Conservation (phyloP, 2,329 filamentous ascomycete genomes). For the Ceratocystis cacaofunesta region DNA sequence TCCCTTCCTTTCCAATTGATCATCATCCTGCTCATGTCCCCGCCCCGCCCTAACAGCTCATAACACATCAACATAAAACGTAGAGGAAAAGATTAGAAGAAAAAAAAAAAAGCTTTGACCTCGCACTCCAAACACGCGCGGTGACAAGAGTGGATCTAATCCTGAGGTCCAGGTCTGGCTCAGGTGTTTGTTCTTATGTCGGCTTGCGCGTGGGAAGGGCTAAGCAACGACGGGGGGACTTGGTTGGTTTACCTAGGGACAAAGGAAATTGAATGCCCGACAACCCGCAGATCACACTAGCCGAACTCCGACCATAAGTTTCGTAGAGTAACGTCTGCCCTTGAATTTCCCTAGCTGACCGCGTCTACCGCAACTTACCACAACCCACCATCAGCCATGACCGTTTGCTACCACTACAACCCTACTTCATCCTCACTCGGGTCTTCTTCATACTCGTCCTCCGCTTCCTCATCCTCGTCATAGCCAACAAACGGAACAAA, state of each 20-base stretch:
- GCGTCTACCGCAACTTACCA: too few relatives aligned
- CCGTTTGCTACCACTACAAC: background rate
- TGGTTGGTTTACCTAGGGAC: too few relatives aligned
- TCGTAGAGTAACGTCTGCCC: too few relatives aligned
- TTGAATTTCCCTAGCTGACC: too few relatives aligned
- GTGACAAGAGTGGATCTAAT: background rate
- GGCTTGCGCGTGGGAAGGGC: background rate
- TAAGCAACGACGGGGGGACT: too few relatives aligned
- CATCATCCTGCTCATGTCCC: background rate
- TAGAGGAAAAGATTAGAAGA: too few relatives aligned
- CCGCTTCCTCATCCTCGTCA: slow-evolving; percentile 36
- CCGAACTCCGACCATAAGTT: too few relatives aligned
- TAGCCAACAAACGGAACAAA: slow-evolving; percentile 60
- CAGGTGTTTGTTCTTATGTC: background rate
- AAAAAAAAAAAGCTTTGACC: background rate
- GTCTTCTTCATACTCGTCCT: slow-evolving; percentile 24
- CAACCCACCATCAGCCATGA: background rate
- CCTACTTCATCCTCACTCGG: slow-evolving; percentile 10
- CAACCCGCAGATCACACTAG: too few relatives aligned
- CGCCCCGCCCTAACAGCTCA: background rate
- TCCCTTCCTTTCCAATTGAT: background rate
- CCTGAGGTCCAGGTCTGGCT: too few relatives aligned
- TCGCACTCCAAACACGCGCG: background rate
- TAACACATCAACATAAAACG: background rate
- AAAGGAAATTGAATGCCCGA: too few relatives aligned